Conservation (phyloP, 352 stramenopile species). For the Peronospora farinosa region DNA sequence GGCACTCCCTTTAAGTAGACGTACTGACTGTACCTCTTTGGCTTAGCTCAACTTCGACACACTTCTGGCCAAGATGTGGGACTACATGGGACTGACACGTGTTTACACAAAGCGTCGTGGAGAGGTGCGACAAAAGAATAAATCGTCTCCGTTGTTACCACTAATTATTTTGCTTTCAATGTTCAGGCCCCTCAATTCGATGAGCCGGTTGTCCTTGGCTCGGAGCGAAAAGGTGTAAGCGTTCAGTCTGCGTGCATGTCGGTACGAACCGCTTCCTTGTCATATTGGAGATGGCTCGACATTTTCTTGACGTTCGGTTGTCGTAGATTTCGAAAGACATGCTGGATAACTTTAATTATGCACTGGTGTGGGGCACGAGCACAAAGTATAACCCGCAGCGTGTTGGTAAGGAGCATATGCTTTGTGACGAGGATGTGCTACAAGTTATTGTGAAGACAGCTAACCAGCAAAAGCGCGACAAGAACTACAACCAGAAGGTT, state of each 20-base stretch:
- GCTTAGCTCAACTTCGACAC: conserved; percentile 95
- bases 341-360: conserved; percentile 96
- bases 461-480: conserved; percentile 96
- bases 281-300: neutral
- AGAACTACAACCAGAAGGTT: conserved; percentile 94
- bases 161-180: conserved; percentile 3
- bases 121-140: conserved; percentile 37
- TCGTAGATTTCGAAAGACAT: conserved; percentile 87
- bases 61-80: conserved; percentile 84
- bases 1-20: neutral
- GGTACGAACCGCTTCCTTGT: conserved; percentile 34
- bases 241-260: conserved; percentile 79
- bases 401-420: conserved; percentile 90
- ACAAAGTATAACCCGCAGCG: conserved; percentile 98
- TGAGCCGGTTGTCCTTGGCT: conserved; percentile 80
- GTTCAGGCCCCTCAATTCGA: conserved; percentile 61
- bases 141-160: neutral
- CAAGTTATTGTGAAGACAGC: conserved; percentile 98
- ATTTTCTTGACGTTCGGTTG: neutral
- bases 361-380: conserved; percentile 95
- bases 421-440: conserved; percentile 98
- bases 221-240: conserved; percentile 72
- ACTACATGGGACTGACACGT: conserved; percentile 86
- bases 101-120: conserved; percentile 86
- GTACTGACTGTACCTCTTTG: conserved; percentile 7